A percentile compares a stretch with the other conserved stretches of the same genome.
These are phyloP conservation scores for Rhodotorula sp. DNA, from an alignment of 1,284 basidiomycete genomes.

Conservation along the genomic window DNA sequence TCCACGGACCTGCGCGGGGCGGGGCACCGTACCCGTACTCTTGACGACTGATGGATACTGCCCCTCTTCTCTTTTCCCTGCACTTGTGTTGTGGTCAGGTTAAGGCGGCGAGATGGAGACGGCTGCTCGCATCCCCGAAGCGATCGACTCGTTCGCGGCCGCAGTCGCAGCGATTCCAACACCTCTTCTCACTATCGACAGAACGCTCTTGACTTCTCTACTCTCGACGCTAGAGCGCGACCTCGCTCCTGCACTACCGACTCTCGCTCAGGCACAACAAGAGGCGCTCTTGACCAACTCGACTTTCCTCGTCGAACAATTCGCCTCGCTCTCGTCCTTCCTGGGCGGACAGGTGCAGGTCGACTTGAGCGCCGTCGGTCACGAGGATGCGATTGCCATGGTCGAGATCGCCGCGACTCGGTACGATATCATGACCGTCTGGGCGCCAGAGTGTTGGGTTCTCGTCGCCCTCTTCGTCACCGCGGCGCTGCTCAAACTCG, in stretches of 20 bases:
- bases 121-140: background rate
- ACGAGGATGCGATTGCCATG: background rate
- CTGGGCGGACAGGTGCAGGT: background rate
- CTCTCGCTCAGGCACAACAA: background rate
- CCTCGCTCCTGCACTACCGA: background rate
- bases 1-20: too few relatives aligned
- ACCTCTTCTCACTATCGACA: background rate
- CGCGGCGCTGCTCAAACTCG: slow-evolving; percentile 1
- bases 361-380: background rate
- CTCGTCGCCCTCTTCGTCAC: background rate
- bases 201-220: background rate
- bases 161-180: background rate
- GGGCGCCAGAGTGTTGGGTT: slow-evolving; percentile 14
- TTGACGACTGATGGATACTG: too few relatives aligned
- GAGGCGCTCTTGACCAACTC: slow-evolving; percentile 9
- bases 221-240: background rate
- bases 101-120: background rate
- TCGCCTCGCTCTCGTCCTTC: background rate
- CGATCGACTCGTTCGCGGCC: background rate
- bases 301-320: background rate
- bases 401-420: slow-evolving; percentile 11
- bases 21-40: too few relatives aligned
- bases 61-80: too few relatives aligned
- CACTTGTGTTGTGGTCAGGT: too few relatives aligned
- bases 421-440: slow-evolving; percentile 9